phyloP scores from a whole-genome alignment of 2,329 filamentous ascomycete species.

The Rhynchosporium agropyri region DNA sequence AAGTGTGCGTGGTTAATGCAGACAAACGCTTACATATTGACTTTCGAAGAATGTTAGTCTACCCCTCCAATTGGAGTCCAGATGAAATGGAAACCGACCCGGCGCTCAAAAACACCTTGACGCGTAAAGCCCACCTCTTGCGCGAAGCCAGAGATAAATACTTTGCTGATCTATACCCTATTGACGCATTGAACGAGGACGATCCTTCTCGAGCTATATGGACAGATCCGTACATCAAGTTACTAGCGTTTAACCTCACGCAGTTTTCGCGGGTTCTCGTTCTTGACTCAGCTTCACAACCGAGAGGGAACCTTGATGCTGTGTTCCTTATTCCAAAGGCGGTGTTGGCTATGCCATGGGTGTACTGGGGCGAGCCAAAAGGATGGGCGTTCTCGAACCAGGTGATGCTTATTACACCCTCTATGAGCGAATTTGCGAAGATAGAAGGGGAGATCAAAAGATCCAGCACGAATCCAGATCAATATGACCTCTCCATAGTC shows the following conservation, averaged over 20 bases:
- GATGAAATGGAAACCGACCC: slow-evolving; percentile 31
- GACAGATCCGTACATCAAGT: slow-evolving; percentile 37
- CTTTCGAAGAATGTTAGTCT: slow-evolving; percentile 31
- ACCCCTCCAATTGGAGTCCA: slow-evolving; percentile 37
- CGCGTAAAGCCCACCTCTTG: slow-evolving; percentile 35
- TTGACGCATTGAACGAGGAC: slow-evolving; percentile 33
- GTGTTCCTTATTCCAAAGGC: slow-evolving; percentile 37
- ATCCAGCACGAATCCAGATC: slow-evolving; percentile 22
- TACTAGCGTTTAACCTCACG: slow-evolving; percentile 40
- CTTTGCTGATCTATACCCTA: slow-evolving; percentile 34
- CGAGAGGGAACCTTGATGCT: slow-evolving; percentile 35
- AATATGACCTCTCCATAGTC: slow-evolving; percentile 43
- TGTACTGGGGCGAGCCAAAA: slow-evolving; percentile 34
- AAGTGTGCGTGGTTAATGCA: background rate
- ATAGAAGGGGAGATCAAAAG: slow-evolving; percentile 29
- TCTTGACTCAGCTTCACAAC: slow-evolving; percentile 34
- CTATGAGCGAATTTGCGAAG: slow-evolving; percentile 26
- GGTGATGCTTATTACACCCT: slow-evolving; percentile 36
- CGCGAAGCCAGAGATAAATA: slow-evolving; percentile 34
- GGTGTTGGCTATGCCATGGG: slow-evolving; percentile 38
- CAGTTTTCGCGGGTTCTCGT: slow-evolving; percentile 35
- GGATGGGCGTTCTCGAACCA: slow-evolving; percentile 36
- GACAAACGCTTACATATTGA: background rate
- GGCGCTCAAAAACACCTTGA: slow-evolving; percentile 27
- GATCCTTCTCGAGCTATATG: slow-evolving; percentile 29